phyloP scores from a whole-genome alignment of 192 early-diverging fungal species.

The Coemansia sp. region DNA sequence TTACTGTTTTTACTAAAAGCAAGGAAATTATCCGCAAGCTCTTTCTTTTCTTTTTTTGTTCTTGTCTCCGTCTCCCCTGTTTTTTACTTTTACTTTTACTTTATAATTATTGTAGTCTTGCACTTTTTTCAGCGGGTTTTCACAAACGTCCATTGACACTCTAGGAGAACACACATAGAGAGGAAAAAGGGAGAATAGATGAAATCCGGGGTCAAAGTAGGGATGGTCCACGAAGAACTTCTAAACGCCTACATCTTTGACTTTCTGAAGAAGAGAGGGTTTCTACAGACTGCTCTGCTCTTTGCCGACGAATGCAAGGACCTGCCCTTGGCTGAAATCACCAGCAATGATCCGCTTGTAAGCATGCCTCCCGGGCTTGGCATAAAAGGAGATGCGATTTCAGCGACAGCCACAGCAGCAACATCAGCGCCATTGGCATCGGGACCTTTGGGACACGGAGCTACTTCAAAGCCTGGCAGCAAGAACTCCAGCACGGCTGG shows the following conservation, averaged over 20 bases:
- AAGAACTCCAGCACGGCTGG: conserved; percentile 2
- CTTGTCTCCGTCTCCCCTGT: neutral
- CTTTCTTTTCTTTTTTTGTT: neutral
- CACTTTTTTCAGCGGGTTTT: neutral
- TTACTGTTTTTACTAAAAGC: neutral
- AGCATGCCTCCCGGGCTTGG: conserved; percentile 11
- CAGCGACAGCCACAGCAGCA: neutral
- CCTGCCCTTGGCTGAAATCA: conserved; percentile 18
- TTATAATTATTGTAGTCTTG: neutral
- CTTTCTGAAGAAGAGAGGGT: conserved; percentile 42
- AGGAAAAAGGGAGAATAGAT: conserved; percentile 5
- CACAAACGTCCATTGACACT: neutral
- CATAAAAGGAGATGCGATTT: neutral
- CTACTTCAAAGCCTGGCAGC: conserved; percentile 6
- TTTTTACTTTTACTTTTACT: conserved; percentile 7
- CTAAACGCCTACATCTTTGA: conserved; percentile 52
- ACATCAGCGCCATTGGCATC: neutral
- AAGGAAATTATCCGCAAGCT: conserved; percentile 6
- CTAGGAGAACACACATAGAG: neutral
- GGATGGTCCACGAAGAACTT: conserved; percentile 35
- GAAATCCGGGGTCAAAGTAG: conserved; percentile 8
- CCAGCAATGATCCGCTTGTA: conserved; percentile 24
- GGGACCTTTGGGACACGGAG: neutral
- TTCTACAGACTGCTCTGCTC: conserved; percentile 21
- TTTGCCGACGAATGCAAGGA: conserved; percentile 47